phyloP scores from a whole-genome alignment of 2,329 filamentous ascomycete species.

The Epichloe amarillans region DNA sequence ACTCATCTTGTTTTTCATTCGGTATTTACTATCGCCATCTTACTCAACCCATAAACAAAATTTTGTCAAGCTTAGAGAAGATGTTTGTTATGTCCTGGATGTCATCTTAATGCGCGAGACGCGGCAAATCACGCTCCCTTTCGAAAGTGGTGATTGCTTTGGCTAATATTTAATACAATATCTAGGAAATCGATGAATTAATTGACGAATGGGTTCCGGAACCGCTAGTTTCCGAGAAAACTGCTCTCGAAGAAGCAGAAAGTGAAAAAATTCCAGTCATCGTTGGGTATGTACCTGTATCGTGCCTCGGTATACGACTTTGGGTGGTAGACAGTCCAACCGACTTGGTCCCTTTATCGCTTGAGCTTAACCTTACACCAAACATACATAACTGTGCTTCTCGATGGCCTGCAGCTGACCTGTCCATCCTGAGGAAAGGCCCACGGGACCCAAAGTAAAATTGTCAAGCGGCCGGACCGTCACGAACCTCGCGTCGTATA shows the following conservation, averaged over 20 bases:
- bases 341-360: background rate
- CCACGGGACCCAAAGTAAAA: conserved; percentile 82
- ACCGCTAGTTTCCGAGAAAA: conserved; percentile 66
- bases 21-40: conserved; percentile 80
- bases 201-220: conserved; percentile 96
- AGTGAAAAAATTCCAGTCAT: conserved; percentile 78
- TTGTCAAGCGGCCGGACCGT: conserved; percentile 81
- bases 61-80: conserved; percentile 77
- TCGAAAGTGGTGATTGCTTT: background rate
- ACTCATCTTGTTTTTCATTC: conserved; percentile 86
- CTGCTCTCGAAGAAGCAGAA: conserved; percentile 64
- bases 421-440: conserved; percentile 34
- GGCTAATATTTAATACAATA: background rate
- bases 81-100: conserved; percentile 27
- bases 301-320: background rate
- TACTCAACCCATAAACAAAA: conserved; percentile 88
- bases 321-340: background rate
- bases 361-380: background rate
- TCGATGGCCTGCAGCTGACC: background rate
- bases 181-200: conserved; percentile 80
- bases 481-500: conserved; percentile 86
- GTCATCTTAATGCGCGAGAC: background rate
- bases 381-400: background rate
- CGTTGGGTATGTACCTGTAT: conserved; percentile 51
- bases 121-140: background rate